phyloP scores from a whole-genome alignment of 1,284 basidiomycete species.

The Hemileia vastatrix region DNA sequence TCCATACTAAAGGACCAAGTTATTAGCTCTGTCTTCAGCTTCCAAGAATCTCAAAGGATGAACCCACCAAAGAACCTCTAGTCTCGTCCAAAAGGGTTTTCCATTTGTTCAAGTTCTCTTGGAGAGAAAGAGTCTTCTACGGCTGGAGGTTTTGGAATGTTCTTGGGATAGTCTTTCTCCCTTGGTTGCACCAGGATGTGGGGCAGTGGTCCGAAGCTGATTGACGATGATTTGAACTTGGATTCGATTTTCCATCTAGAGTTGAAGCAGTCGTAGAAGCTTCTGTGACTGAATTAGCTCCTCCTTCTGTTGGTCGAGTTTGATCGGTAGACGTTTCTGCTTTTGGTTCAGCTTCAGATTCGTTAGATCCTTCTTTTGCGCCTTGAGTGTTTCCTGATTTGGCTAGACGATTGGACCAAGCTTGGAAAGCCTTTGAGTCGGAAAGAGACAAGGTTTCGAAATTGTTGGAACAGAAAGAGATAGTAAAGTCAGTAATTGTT shows the following conservation, averaged over 20 bases:
- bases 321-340: background rate
- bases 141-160: background rate
- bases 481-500: background rate
- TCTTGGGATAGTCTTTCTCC: background rate
- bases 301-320: background rate
- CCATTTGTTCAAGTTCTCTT: no score
- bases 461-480: background rate
- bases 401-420: slow-evolving; percentile 33
- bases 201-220: background rate
- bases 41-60: no score
- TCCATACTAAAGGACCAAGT: no score
- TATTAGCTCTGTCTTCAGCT: no score
- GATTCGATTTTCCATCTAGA: background rate
- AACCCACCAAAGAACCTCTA: no score
- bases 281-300: background rate
- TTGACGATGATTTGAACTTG: background rate
- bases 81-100: no score
- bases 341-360: slow-evolving; percentile 14
- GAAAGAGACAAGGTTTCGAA: background rate
- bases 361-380: slow-evolving; percentile 6
- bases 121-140: slow-evolving; percentile 25
- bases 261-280: background rate
- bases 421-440: slow-evolving; percentile 23
- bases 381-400: slow-evolving; percentile 12
- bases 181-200: background rate